Evolutionary conservation across 2,329 filamentous ascomycete species (phyloP).

Genomic region (Trichophyton schoenleinii): DNA sequence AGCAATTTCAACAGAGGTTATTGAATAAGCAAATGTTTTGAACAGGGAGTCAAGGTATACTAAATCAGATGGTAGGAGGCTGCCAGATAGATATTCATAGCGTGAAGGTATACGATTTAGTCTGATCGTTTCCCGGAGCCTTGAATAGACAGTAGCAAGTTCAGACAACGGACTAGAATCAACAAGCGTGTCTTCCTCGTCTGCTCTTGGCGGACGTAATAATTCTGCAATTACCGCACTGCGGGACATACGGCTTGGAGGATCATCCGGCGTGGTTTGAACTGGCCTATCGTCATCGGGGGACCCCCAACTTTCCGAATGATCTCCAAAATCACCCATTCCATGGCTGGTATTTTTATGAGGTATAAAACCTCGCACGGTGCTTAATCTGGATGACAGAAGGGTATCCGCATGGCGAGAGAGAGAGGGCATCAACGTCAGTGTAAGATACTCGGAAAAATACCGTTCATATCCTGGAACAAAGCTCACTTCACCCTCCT

Average conservation of each 20-base stretch:
- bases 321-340: background rate
- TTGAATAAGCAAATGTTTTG: constrained; percentile 60
- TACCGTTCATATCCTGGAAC: constrained; percentile 34
- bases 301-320: background rate
- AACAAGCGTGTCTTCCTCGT: constrained; percentile 12
- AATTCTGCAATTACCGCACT: background rate
- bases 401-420: constrained; percentile 30
- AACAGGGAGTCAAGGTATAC: constrained; percentile 35
- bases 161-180: constrained; percentile 30
- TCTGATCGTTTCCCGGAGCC: constrained; percentile 44
- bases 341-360: background rate
- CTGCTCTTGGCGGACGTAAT: background rate
- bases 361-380: background rate
- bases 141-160: constrained; percentile 43
- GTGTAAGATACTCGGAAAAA: constrained; percentile 40
- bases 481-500: constrained; percentile 25
- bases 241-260: background rate
- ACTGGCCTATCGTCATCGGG: background rate
- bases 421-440: constrained; percentile 39
- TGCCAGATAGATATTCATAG: constrained; percentile 33
- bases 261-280: background rate
- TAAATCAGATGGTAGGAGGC: constrained; percentile 34
- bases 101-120: constrained; percentile 38
- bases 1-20: constrained; percentile 80
- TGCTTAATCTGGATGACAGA: constrained; percentile 5